Evolutionary conservation across 2,329 filamentous ascomycete genomes (phyloP).

Genomic region (Hypoxylon sp.): DNA sequence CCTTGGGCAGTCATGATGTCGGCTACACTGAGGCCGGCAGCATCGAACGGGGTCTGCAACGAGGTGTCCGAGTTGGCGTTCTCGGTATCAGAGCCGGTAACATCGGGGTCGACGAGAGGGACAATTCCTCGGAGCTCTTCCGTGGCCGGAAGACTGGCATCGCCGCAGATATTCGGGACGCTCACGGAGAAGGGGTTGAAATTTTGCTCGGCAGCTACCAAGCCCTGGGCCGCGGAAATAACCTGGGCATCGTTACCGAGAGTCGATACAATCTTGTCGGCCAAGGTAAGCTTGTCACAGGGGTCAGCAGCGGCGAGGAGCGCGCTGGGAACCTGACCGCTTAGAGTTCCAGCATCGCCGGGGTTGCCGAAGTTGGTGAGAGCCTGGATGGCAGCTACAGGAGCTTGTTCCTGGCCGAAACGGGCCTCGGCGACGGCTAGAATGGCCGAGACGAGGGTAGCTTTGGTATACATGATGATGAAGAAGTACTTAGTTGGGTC

Average conservation of each 20-base stretch:
- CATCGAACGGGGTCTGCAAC: constrained; percentile 61
- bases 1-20: constrained; percentile 62
- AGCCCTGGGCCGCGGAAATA: constrained; percentile 66
- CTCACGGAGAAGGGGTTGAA: constrained; percentile 71
- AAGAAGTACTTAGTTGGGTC: constrained; percentile 28
- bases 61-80: constrained; percentile 67
- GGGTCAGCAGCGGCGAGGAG: constrained; percentile 71
- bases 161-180: constrained; percentile 69
- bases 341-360: constrained; percentile 69
- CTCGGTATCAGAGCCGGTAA: constrained; percentile 62
- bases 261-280: constrained; percentile 68
- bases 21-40: constrained; percentile 69
- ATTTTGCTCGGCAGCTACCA: constrained; percentile 75
- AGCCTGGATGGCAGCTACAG: constrained; percentile 61
- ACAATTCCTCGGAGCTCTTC: constrained; percentile 69
- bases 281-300: constrained; percentile 71
- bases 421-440: constrained; percentile 59
- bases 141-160: constrained; percentile 68
- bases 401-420: constrained; percentile 69
- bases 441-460: constrained; percentile 51
- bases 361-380: constrained; percentile 63
- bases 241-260: constrained; percentile 68
- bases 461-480: constrained; percentile 54
- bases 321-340: constrained; percentile 66
- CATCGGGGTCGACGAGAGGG: constrained; percentile 71